phyloP scores from a whole-genome alignment of 73 alveolate genomes.

The Durusdinium trenchii region DNA sequence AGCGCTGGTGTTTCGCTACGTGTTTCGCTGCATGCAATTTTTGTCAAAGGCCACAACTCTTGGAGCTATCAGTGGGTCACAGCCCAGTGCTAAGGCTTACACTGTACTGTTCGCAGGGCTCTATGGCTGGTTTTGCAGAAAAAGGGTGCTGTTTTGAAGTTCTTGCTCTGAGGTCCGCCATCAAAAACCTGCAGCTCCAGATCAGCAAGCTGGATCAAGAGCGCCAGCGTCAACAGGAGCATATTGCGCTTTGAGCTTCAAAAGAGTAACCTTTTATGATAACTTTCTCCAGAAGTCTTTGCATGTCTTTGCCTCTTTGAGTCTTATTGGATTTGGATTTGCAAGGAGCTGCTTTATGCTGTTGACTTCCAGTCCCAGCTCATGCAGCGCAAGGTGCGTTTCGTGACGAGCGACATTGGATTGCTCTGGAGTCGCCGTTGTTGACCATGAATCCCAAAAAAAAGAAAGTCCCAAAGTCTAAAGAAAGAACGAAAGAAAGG shows the following conservation, averaged over 20 bases:
- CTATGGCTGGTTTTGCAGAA: not conserved
- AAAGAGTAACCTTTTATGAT: too few species aligned
- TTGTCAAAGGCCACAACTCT: conserved; percentile 97
- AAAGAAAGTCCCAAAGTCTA: too few species aligned
- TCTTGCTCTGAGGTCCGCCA: conserved; percentile 65
- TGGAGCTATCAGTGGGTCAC: conserved; percentile 99
- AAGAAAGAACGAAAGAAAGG: too few species aligned
- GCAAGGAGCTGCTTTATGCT: conserved; percentile 98
- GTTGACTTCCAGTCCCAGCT: conserved; percentile 99
- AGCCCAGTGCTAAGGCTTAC: conserved; percentile 96
- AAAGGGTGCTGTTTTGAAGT: not conserved
- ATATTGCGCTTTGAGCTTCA: too few species aligned
- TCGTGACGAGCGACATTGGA: not conserved
- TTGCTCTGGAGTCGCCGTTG: too few species aligned
- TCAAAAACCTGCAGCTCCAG: conserved; percentile 98
- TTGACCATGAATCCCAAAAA: too few species aligned
- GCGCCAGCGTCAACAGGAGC: conserved; percentile 97
- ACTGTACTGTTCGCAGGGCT: not conserved
- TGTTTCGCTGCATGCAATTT: not conserved
- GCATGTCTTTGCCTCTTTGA: not conserved
- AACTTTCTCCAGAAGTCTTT: too few species aligned
- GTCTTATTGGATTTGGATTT: not conserved
- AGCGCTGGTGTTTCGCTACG: not conserved
- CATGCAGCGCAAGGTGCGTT: conserved; percentile 98
- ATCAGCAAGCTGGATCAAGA: conserved; percentile 99